Evolutionary conservation across 192 early-diverging fungal genomes (phyloP).

Genomic region (Coemansia sp.): DNA sequence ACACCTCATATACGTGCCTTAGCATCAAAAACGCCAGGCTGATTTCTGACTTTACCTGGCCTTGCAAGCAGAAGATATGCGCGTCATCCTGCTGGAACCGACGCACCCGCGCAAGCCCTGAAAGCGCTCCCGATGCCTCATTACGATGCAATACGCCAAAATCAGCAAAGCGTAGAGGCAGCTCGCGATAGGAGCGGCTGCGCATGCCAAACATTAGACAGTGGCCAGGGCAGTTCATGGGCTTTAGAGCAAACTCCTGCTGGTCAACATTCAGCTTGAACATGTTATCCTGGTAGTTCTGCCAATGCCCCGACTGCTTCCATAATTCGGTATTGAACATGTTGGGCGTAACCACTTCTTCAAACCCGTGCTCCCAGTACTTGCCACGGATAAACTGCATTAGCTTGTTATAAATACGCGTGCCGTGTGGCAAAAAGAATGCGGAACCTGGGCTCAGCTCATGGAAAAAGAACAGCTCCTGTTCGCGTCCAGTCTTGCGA

Average conservation of each 20-base stretch:
- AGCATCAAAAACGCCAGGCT: slow-evolving; percentile 80
- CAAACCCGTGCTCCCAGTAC: slow-evolving; percentile 90
- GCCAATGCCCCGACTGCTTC: slow-evolving; percentile 93
- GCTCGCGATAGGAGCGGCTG: slow-evolving; percentile 91
- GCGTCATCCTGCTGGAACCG: slow-evolving; percentile 99
- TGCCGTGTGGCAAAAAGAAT: slow-evolving; percentile 92
- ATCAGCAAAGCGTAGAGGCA: slow-evolving; percentile 92
- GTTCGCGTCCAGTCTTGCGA: slow-evolving; percentile 92
- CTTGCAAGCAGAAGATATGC: slow-evolving; percentile 91
- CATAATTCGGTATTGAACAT: slow-evolving; percentile 98
- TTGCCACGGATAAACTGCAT: slow-evolving; percentile 83
- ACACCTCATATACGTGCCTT: slow-evolving; percentile 84
- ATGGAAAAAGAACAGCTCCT: slow-evolving; percentile 98
- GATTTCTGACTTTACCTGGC: slow-evolving; percentile 86
- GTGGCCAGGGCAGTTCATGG: slow-evolving; percentile 99
- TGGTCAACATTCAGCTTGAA: slow-evolving; percentile 92
- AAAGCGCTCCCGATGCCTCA: slow-evolving; percentile 88
- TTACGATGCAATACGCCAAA: slow-evolving; percentile 97
- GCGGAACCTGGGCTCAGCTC: slow-evolving; percentile 88
- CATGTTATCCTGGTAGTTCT: slow-evolving; percentile 97
- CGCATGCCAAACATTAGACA: slow-evolving; percentile 93
- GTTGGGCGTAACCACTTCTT: slow-evolving; percentile 96
- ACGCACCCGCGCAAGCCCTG: slow-evolving; percentile 94
- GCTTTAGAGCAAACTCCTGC: slow-evolving; percentile 95
- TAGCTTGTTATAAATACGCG: slow-evolving; percentile 92